Evolutionary conservation across 306 rosid species (phyloP).

Genomic region (Malus sylvestris): DNA sequence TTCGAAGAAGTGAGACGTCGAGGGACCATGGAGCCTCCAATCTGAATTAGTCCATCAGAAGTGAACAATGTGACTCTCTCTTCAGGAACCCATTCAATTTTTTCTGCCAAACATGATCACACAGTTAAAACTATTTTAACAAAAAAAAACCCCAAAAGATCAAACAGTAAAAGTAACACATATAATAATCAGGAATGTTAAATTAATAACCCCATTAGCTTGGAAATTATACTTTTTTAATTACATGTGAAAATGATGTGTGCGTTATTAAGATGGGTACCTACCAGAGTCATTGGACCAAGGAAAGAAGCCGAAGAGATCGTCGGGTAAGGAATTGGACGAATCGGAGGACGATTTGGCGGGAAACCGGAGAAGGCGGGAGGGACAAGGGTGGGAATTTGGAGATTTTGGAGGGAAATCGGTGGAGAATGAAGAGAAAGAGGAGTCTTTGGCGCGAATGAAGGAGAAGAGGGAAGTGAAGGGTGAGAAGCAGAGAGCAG

Average conservation of each 20-base stretch:
- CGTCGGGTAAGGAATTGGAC: constrained; percentile 36
- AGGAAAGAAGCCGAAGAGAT: constrained; percentile 53
- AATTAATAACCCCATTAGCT: background rate
- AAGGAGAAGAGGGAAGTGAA: constrained; percentile 25
- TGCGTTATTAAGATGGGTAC: background rate
- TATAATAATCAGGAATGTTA: background rate
- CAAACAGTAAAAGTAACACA: background rate
- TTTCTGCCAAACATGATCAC: constrained; percentile 43
- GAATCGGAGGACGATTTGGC: constrained; percentile 45
- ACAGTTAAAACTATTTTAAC: background rate
- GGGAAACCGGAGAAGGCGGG: constrained; percentile 44
- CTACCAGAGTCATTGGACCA: constrained; percentile 64
- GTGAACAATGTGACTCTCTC: constrained; percentile 86
- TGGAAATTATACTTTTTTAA: background rate
- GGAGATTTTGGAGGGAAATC: constrained; percentile 18
- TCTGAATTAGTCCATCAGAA: constrained; percentile 81
- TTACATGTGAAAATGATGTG: background rate
- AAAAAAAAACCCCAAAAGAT: background rate
- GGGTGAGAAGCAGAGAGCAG: constrained; percentile 39
- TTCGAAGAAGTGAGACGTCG: constrained; percentile 45
- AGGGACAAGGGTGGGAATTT: constrained; percentile 17
- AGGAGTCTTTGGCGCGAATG: constrained; percentile 22
- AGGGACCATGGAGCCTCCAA: constrained; percentile 71
- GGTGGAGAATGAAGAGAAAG: constrained; percentile 21
- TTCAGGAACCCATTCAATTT: constrained; percentile 79